Percentiles rank a stretch among this genome's conserved stretches.
These are phyloP conservation scores for Ceratobasidium sp. DNA, from an alignment of 1,284 basidiomycete genomes.

Conservation along the genomic window DNA sequence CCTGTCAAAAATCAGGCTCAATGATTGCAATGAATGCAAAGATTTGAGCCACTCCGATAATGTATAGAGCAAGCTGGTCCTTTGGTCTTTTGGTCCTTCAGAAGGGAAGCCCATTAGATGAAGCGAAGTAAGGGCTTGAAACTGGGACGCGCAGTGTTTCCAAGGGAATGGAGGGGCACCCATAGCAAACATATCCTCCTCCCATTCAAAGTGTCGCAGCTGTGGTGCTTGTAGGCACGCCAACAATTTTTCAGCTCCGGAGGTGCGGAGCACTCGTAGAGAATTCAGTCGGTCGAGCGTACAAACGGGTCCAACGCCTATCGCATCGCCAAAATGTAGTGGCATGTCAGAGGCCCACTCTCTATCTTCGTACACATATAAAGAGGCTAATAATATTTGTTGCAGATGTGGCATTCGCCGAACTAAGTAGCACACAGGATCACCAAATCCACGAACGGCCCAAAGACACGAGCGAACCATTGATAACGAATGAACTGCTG, in stretches of 20 bases:
- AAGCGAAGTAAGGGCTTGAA: background rate
- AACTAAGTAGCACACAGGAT: background rate
- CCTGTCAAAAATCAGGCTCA: background rate
- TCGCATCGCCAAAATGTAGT: background rate
- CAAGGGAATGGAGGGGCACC: background rate
- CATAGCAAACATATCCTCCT: background rate
- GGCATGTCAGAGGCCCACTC: background rate
- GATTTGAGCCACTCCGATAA: background rate
- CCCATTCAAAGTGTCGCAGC: background rate
- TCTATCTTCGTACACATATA: background rate
- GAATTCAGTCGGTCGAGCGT: background rate
- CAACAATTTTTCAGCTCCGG: background rate
- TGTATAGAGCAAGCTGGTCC: background rate
- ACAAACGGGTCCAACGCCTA: no score
- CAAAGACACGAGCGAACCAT: background rate
- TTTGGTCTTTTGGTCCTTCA: background rate
- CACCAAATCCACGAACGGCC: background rate
- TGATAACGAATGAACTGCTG: background rate
- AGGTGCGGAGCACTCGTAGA: background rate
- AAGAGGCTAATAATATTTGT: background rate
- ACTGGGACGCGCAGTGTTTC: background rate
- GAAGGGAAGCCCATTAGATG: background rate
- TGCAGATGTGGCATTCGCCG: background rate
- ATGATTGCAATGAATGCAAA: background rate
- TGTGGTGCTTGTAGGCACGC: background rate